phyloP scores from a whole-genome alignment of 306 rosid genomes.

The Fragaria nilgerrensis region DNA sequence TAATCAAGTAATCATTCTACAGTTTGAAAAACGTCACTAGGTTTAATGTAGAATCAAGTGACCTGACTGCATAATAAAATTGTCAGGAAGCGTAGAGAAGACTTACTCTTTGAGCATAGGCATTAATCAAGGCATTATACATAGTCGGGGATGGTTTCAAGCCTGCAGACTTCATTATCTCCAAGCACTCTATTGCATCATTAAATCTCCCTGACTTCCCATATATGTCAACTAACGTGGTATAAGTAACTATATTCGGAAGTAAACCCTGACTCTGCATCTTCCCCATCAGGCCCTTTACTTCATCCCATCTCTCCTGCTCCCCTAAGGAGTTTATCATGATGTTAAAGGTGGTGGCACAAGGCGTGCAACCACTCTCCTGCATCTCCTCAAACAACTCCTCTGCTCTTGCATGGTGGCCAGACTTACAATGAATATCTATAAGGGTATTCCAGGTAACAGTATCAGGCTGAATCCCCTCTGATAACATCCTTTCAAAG shows the following conservation, averaged over 20 bases:
- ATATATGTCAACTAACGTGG: conserved; percentile 77
- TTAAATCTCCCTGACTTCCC: conserved; percentile 80
- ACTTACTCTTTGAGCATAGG: conserved; percentile 86
- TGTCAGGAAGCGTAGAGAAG: neutral
- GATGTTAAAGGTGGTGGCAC: conserved; percentile 69
- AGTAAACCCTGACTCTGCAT: conserved; percentile 84
- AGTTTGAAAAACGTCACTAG: neutral
- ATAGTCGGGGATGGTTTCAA: conserved; percentile 76
- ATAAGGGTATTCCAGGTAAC: conserved; percentile 91
- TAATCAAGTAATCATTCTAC: neutral
- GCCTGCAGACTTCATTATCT: conserved; percentile 76
- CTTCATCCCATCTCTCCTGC: conserved; percentile 80
- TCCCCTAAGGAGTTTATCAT: conserved; percentile 78
- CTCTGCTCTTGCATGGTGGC: conserved; percentile 55
- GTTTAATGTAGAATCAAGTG: conserved; percentile 4
- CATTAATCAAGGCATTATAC: conserved; percentile 91
- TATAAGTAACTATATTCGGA: conserved; percentile 78
- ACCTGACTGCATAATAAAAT: neutral
- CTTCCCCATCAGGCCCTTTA: conserved; percentile 59
- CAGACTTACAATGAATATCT: conserved; percentile 71
- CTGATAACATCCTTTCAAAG: conserved; percentile 69
- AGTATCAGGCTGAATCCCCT: conserved; percentile 70
- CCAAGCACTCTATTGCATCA: conserved; percentile 80
- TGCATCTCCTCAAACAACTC: conserved; percentile 89
- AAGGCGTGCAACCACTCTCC: conserved; percentile 59